Evolutionary conservation across 129 eudicot species (phyloP).

Genomic region (Centaurea solstitialis): DNA sequence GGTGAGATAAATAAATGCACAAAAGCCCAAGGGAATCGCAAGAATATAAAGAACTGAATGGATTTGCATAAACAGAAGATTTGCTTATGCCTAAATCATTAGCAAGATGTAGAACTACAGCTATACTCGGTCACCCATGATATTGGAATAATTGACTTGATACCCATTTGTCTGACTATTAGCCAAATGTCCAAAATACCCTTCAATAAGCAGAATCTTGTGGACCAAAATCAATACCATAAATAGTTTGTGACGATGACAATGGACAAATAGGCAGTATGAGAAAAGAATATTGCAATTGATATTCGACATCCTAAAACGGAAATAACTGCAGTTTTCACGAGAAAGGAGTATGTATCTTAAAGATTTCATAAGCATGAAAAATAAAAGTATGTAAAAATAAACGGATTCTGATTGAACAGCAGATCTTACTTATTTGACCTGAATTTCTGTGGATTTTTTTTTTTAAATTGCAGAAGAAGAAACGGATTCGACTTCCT

Average conservation of each 20-base stretch:
- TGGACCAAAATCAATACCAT: background rate
- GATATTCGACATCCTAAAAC: background rate
- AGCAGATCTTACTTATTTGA: background rate
- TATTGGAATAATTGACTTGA: background rate
- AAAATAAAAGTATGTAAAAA: background rate
- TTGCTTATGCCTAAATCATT: background rate
- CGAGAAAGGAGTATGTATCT: background rate
- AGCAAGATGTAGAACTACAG: background rate
- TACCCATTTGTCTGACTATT: background rate
- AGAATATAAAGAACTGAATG: background rate
- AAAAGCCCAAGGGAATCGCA: background rate
- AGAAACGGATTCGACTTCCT: slow-evolving; percentile 55
- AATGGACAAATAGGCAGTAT: background rate
- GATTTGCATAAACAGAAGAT: background rate
- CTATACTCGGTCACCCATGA: background rate
- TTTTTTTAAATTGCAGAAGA: slow-evolving; percentile 43
- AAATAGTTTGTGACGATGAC: background rate
- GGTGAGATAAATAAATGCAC: background rate
- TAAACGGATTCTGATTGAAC: background rate
- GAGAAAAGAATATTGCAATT: background rate
- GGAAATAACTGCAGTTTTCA: slow-evolving; percentile 1
- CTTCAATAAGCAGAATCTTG: slow-evolving; percentile 7
- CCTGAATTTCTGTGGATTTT: background rate
- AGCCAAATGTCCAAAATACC: slow-evolving; percentile 2
- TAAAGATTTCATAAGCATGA: background rate